Conservation (phyloP, 805 yeast species). For the Starmerella riodocensis region DNA sequence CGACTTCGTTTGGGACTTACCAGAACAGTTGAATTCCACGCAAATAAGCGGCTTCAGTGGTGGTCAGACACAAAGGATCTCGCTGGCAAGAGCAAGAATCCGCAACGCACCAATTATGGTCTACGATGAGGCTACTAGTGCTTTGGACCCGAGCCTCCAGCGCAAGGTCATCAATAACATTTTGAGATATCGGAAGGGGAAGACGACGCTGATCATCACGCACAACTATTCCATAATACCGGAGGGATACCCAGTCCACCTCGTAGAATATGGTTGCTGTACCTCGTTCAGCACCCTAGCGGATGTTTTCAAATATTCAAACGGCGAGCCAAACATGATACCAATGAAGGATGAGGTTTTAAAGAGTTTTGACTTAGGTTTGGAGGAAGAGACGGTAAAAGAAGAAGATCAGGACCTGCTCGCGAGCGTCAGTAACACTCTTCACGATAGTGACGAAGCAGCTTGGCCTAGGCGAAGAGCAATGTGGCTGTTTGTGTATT, state of each 20-base stretch:
- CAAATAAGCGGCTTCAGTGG: constrained; percentile 48
- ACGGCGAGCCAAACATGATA: too few relatives aligned
- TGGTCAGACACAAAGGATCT: constrained; percentile 78
- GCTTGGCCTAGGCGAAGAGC: not conserved
- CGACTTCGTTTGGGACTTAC: constrained; percentile 36
- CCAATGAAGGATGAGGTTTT: not conserved
- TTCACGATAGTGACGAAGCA: not conserved
- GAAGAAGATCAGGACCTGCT: not conserved
- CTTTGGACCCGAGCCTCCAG: constrained; percentile 49
- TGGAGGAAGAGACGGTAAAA: too few relatives aligned
- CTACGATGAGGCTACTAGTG: constrained; percentile 77
- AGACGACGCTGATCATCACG: constrained; percentile 68
- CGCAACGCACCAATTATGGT: constrained; percentile 64
- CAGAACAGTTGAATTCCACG: constrained; percentile 43
- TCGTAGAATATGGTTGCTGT: constrained; percentile 49
- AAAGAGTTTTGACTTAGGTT: too few relatives aligned
- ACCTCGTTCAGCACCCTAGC: not conserved
- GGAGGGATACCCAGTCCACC: constrained; percentile 42
- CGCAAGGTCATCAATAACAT: constrained; percentile 38
- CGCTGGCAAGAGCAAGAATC: constrained; percentile 69
- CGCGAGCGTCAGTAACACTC: not conserved
- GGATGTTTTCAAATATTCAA: not conserved
- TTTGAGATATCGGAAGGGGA: constrained; percentile 46
- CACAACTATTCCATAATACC: constrained; percentile 57
- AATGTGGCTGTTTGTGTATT: not conserved